Evolutionary conservation across 164 flowering plant genomes (phyloP).

Genomic region (Tetracentron sinense): DNA sequence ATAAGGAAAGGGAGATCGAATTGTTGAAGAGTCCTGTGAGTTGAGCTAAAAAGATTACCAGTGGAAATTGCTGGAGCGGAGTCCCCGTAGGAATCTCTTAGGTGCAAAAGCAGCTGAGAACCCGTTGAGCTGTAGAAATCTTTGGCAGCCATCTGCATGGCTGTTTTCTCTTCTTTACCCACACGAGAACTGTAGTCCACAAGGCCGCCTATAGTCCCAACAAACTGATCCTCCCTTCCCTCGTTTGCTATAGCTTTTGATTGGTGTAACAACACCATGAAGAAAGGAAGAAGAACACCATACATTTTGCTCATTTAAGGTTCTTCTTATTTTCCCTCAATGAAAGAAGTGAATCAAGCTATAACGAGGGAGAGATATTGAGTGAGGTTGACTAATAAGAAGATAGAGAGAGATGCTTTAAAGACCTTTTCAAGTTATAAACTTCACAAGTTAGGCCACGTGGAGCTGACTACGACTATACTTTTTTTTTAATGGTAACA

Average conservation of each 20-base stretch:
- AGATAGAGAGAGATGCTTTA: too few relatives aligned
- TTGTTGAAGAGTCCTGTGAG: too few relatives aligned
- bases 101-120: slow-evolving; percentile 6
- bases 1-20: too few relatives aligned
- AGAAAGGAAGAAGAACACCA: background rate
- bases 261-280: background rate
- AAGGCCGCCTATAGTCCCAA: background rate
- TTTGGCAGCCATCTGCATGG: slow-evolving; percentile 20
- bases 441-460: too few relatives aligned
- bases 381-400: too few relatives aligned
- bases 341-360: too few relatives aligned
- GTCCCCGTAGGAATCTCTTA: slow-evolving; percentile 6
- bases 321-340: too few relatives aligned
- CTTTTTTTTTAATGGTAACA: too few relatives aligned
- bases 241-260: background rate
- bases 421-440: too few relatives aligned
- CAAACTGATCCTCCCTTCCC: background rate
- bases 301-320: background rate
- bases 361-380: too few relatives aligned
- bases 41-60: slow-evolving; percentile 5
- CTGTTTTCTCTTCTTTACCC: slow-evolving; percentile 22
- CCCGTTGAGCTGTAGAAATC: slow-evolving; percentile 13
- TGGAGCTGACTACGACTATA: too few relatives aligned
- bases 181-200: slow-evolving; percentile 15
- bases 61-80: slow-evolving; percentile 9